Percentiles rank a stretch among this genome's conserved stretches.
Evolutionary conservation across 2,329 filamentous ascomycete species (phyloP).

Genomic region (Botrytis cinerea): DNA sequence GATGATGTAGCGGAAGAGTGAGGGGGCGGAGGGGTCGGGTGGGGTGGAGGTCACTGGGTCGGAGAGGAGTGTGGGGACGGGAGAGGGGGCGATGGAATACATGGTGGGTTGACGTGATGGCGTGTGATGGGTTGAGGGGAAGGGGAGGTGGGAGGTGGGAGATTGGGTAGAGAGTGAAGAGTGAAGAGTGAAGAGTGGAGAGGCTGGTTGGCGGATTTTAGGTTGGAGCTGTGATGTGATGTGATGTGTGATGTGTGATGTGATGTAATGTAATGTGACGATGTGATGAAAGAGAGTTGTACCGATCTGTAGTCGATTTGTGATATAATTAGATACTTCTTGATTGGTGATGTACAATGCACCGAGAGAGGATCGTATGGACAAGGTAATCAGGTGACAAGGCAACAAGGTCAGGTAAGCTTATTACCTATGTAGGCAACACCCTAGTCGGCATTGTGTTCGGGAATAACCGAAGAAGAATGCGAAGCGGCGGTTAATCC

Average conservation of each 20-base stretch:
- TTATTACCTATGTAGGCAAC: not conserved
- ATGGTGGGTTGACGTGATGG: not conserved
- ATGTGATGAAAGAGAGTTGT: slow-evolving; percentile 5
- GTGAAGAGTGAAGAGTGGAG: not conserved
- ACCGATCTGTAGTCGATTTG: not conserved
- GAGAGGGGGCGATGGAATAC: slow-evolving; percentile 21
- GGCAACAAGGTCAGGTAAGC: no score
- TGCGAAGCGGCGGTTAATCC: not conserved
- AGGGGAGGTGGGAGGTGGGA: not conserved
- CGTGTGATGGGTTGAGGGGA: not conserved
- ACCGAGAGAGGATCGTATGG: no score
- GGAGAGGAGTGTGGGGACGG: slow-evolving; percentile 18
- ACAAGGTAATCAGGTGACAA: no score
- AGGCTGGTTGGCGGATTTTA: not conserved
- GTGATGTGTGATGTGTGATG: not conserved
- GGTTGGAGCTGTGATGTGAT: slow-evolving; percentile 2
- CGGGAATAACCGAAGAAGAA: not conserved
- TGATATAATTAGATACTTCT: not conserved
- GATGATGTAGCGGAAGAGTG: slow-evolving; percentile 77
- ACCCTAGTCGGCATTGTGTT: not conserved
- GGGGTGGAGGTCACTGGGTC: slow-evolving; percentile 14
- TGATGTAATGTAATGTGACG: no score
- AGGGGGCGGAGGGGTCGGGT: slow-evolving; percentile 42
- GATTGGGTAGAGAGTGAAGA: not conserved
- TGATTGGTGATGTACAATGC: not conserved